Percentiles rank a stretch among this genome's conserved stretches.
Evolutionary conservation across 2,329 filamentous ascomycete genomes (phyloP).

Genomic region (Catunica adiposa): DNA sequence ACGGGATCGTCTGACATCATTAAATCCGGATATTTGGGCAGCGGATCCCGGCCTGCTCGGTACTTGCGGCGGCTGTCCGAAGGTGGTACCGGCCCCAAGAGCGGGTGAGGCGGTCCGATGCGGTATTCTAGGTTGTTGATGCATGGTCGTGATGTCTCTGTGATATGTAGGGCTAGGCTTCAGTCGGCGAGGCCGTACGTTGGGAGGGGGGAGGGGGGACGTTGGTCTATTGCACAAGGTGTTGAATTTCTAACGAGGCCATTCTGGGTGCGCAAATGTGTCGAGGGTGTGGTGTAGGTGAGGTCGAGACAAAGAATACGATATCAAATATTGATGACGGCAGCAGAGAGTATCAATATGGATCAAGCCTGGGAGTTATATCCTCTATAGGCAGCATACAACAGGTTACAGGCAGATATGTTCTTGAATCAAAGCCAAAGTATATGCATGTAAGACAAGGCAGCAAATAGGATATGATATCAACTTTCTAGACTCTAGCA

Average conservation of each 20-base stretch:
- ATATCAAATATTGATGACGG: background rate
- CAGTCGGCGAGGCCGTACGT: background rate
- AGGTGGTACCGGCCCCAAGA: conserved; percentile 28
- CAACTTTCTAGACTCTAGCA: background rate
- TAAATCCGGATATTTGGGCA: background rate
- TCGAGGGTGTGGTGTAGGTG: background rate
- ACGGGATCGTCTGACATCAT: conserved; percentile 5
- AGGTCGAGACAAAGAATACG: background rate
- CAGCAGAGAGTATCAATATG: background rate
- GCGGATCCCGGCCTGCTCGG: conserved; percentile 10
- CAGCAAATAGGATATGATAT: background rate
- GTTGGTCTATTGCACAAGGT: conserved; percentile 3
- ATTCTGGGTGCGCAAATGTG: conserved; percentile 12
- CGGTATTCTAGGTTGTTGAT: conserved; percentile 70
- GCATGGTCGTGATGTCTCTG: conserved; percentile 38
- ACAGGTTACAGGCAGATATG: background rate
- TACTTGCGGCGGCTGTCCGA: background rate
- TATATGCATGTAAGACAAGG: conserved; percentile 9
- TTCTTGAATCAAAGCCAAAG: background rate
- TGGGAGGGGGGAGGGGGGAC: background rate
- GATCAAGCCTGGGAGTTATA: too few species aligned
- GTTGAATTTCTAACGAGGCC: conserved; percentile 8
- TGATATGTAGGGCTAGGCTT: conserved; percentile 9
- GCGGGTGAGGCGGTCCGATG: conserved; percentile 58
- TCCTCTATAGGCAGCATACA: conserved; percentile 2